These are phyloP conservation scores for Chaetomium tenue DNA, from an alignment of 495 filamentous ascomycete genomes.

Conservation along the genomic window DNA sequence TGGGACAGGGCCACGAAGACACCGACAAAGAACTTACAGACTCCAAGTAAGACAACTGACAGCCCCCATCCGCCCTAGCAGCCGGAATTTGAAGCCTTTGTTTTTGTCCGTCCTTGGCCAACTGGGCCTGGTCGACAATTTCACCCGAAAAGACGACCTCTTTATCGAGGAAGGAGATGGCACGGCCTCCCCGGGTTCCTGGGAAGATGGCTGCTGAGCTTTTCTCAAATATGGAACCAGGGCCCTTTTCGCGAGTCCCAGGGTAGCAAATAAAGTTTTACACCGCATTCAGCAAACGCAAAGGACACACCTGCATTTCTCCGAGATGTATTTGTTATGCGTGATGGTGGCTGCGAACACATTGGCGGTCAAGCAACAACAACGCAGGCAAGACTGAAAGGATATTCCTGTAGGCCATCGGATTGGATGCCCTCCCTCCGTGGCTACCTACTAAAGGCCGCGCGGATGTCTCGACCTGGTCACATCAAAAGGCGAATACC, in stretches of 20 bases:
- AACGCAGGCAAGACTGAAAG: not conserved
- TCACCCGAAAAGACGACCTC: too few relatives aligned
- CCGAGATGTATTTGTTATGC: not conserved
- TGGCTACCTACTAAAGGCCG: not conserved
- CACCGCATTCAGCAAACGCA: not conserved
- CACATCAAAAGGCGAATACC: not conserved
- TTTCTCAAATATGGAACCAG: too few relatives aligned
- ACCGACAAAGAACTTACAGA: not conserved
- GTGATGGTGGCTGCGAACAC: not conserved
- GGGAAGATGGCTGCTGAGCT: too few relatives aligned
- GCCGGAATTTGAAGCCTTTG: too few relatives aligned
- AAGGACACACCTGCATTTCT: not conserved
- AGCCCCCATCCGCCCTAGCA: too few relatives aligned
- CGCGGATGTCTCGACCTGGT: not conserved
- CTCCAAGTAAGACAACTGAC: not conserved
- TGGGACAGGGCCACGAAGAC: not conserved
- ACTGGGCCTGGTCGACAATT: too few relatives aligned
- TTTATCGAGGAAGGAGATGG: too few relatives aligned
- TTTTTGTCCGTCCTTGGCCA: too few relatives aligned
- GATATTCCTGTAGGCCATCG: not conserved
- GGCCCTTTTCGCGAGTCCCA: not conserved
- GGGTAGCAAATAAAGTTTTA: not conserved
- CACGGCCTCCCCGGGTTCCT: too few relatives aligned
- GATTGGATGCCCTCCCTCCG: not conserved
- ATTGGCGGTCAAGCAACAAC: not conserved